Evolutionary conservation across 192 early-diverging fungal species (phyloP), one percentile per base, ranked within the genome.

Genomic region (Globomyces pollinis-pini): DNA sequence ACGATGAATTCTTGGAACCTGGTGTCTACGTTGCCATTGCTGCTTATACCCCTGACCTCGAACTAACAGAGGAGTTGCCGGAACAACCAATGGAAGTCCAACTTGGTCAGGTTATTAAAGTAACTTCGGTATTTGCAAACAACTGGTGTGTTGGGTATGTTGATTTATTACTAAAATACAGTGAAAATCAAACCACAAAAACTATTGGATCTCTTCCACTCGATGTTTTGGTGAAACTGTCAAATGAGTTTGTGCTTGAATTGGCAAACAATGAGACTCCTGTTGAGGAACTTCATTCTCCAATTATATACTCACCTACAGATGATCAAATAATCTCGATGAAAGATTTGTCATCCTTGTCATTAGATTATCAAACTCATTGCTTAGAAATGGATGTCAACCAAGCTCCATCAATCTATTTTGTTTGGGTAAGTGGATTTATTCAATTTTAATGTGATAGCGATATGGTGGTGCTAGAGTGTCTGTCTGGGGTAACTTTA

Each of bases 41-140:
- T 15, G 44, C 23, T 26, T 47, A 26, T 20, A 26, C 11, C 23
- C 23, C 44, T 8, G 23, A 47, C 8, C 28, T 7, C 44, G 44
- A 47, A 8, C 23, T 28, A 47, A 47, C 23, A n/a, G n/a, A n/a
- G n/a, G n/a, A n/a, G n/a, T n/a, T n/a, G n/a, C n/a, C n/a, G 44
- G 23, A 28, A 28, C 44, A 23, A 20, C 44, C 23, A 47, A 47
- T 47, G 8, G 28, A 26, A 9, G 24, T 47, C 1, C 44, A 47
- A 26, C n/a, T 55, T 12, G 53, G 53, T 2, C 53, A 55, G 29
- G 53, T 55, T 3, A 31, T 55, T 3, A 55, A 55, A 35, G 53
- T 55, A 12, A 55, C 53, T 2, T 20, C 29, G 6, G 34, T 36
- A 1, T 55, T 55, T 55, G 38, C 38, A 15, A 20, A 55, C 1